phyloP scores from a whole-genome alignment of 345 rosid genomes.

The Eucalyptus lansdowneana region DNA sequence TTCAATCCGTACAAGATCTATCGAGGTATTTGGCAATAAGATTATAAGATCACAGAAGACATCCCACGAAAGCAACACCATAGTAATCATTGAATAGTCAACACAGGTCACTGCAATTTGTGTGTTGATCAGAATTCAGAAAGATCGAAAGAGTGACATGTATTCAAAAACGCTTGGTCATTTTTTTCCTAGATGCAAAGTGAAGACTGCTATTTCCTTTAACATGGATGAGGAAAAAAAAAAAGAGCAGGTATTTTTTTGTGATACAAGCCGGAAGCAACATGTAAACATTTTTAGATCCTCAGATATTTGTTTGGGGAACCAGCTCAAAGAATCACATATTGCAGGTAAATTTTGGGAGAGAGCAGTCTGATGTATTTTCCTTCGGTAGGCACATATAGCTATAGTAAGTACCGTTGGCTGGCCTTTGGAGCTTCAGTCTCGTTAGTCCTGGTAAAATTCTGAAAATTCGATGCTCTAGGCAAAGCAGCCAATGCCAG shows the following conservation, averaged over 20 bases:
- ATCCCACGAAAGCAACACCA: neutral
- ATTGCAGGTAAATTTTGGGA: neutral
- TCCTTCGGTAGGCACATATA: neutral
- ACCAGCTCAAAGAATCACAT: neutral
- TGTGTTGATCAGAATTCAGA: neutral
- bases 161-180: neutral
- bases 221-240: neutral
- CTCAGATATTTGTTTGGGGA: neutral
- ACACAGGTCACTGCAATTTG: neutral
- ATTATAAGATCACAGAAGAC: neutral
- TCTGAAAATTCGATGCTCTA: neutral
- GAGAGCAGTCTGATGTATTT: neutral
- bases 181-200: neutral
- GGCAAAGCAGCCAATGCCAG: conserved; percentile 4
- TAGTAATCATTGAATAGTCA: neutral
- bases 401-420: neutral
- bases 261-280: neutral
- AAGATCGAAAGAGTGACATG: neutral
- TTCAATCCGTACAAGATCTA: neutral
- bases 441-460: neutral
- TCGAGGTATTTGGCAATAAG: neutral
- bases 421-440: neutral
- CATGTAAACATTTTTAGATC: neutral
- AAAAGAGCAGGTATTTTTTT: neutral
- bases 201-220: neutral